Evolutionary conservation across 148 eudicot species (phyloP).

Genomic region (Hydrangea macrophylla): DNA sequence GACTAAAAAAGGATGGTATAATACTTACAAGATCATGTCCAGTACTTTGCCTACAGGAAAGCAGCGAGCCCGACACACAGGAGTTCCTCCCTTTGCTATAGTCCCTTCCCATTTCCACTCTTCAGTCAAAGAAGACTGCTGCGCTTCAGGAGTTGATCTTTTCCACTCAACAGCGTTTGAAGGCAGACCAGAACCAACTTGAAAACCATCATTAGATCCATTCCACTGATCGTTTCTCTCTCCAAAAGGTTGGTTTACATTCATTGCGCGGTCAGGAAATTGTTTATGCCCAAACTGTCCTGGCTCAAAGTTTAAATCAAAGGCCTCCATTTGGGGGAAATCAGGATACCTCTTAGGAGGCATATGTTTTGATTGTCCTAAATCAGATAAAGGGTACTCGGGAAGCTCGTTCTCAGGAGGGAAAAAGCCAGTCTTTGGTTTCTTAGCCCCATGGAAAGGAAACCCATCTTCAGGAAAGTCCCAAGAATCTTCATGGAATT

Average conservation of each 20-base stretch:
- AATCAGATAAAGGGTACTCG: conserved; percentile 56
- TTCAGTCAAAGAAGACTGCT: conserved; percentile 29
- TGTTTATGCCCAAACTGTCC: conserved; percentile 36
- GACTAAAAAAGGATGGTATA: conserved; percentile 1
- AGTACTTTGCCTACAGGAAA: conserved; percentile 81
- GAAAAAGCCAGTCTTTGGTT: conserved; percentile 44
- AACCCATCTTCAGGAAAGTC: conserved; percentile 63
- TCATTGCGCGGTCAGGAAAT: conserved; percentile 40
- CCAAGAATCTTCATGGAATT: conserved; percentile 59
- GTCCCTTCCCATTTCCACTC: conserved; percentile 94
- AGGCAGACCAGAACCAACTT: conserved; percentile 35
- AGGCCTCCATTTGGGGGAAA: conserved; percentile 28
- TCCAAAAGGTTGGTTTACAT: conserved; percentile 30
- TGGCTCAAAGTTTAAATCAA: conserved; percentile 30
- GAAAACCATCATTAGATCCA: conserved; percentile 39
- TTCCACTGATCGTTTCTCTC: conserved; percentile 48
- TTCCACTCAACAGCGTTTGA: conserved; percentile 35
- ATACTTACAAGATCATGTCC: conserved; percentile 70
- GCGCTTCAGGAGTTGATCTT: conserved; percentile 41
- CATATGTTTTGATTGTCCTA: conserved; percentile 42
- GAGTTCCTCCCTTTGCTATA: conserved; percentile 81
- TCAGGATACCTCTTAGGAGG: conserved; percentile 33
- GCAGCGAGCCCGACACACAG: conserved; percentile 88
- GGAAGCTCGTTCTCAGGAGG: conserved; percentile 68
- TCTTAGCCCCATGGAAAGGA: conserved; percentile 52